Percentiles rank a stretch among this genome's conserved stretches.
Evolutionary conservation across 2,329 filamentous ascomycete species (phyloP).

Genomic region (Ceratocystiopsis brevicomis): DNA sequence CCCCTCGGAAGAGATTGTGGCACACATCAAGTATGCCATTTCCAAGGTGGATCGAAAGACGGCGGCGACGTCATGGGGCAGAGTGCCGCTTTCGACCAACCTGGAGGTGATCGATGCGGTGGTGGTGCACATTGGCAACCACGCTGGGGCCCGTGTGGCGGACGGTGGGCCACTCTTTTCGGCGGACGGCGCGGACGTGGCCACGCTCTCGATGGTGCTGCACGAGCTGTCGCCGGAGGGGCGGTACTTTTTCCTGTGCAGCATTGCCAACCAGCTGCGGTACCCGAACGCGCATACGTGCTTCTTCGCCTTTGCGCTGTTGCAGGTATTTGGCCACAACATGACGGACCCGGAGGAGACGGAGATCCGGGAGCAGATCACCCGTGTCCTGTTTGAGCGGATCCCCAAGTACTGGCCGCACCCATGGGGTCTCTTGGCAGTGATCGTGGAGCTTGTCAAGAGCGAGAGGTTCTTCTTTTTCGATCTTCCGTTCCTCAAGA

Average conservation of each 20-base stretch:
- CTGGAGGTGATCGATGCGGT: slow-evolving; percentile 58
- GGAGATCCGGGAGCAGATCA: slow-evolving; percentile 78
- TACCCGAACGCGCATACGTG: slow-evolving; percentile 79
- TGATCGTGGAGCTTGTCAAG: slow-evolving; percentile 74
- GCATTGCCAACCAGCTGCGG: slow-evolving; percentile 80
- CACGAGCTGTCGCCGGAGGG: slow-evolving; percentile 58
- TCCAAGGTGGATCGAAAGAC: slow-evolving; percentile 35
- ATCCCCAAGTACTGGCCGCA: slow-evolving; percentile 79
- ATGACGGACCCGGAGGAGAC: slow-evolving; percentile 53
- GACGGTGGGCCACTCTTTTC: slow-evolving; percentile 47
- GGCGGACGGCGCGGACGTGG: slow-evolving; percentile 45
- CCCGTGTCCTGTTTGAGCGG: slow-evolving; percentile 71
- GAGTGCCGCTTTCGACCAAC: slow-evolving; percentile 49
- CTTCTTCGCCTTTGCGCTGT: slow-evolving; percentile 73
- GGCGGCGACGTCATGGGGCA: slow-evolving; percentile 38
- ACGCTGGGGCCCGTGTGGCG: slow-evolving; percentile 43
- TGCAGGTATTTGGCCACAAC: slow-evolving; percentile 71
- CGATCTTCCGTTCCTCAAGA: slow-evolving; percentile 80
- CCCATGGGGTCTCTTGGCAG: slow-evolving; percentile 85
- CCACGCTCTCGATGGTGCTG: slow-evolving; percentile 56
- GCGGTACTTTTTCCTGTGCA: slow-evolving; percentile 66
- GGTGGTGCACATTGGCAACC: slow-evolving; percentile 62
- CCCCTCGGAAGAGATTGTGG: slow-evolving; percentile 52
- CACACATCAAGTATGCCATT: slow-evolving; percentile 57
- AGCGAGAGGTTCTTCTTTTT: slow-evolving; percentile 86